Conservation (phyloP, 2,329 filamentous ascomycete species). For the Fusarium guadeloupense region DNA sequence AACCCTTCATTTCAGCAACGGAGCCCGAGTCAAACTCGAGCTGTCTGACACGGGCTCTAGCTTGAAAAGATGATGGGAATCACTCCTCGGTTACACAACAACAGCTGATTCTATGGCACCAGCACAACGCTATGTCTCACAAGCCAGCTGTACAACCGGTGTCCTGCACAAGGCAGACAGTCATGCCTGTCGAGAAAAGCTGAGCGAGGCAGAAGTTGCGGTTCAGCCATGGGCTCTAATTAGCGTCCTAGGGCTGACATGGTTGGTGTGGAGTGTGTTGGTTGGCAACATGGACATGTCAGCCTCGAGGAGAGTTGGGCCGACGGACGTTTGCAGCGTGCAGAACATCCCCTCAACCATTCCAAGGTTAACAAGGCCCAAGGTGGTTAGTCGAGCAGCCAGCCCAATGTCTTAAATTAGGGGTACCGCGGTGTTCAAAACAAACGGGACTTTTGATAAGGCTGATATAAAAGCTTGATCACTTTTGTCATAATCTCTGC, state of each 20-base stretch:
- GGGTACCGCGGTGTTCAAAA: too few species aligned
- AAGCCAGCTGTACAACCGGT: slow-evolving; percentile 33
- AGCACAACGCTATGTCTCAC: slow-evolving; percentile 3
- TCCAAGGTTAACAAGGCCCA: slow-evolving; percentile 23
- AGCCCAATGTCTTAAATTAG: slow-evolving; percentile 15
- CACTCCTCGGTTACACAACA: slow-evolving; percentile 5
- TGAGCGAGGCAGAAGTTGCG: slow-evolving; percentile 9
- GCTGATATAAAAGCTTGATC: too few species aligned
- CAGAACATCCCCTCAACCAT: slow-evolving; percentile 10
- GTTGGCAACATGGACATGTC: slow-evolving; percentile 13
- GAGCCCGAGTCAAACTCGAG: slow-evolving; percentile 27
- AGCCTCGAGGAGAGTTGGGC: slow-evolving; percentile 26
- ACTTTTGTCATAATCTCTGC: too few species aligned
- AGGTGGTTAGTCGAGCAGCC: slow-evolving; percentile 23
- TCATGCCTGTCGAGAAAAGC: background rate
- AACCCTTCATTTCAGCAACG: slow-evolving; percentile 38
- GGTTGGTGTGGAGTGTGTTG: slow-evolving; percentile 22
- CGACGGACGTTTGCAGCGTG: slow-evolving; percentile 8
- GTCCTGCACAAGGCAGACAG: slow-evolving; percentile 8
- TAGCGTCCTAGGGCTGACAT: slow-evolving; percentile 44
- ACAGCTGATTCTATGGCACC: slow-evolving; percentile 1
- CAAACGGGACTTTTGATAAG: too few species aligned
- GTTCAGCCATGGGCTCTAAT: slow-evolving; percentile 9
- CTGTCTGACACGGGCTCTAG: slow-evolving; percentile 23
- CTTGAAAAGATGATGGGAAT: background rate